Conservation (phyloP, 257 asterid species). For the Rubia yunnanensis region DNA sequence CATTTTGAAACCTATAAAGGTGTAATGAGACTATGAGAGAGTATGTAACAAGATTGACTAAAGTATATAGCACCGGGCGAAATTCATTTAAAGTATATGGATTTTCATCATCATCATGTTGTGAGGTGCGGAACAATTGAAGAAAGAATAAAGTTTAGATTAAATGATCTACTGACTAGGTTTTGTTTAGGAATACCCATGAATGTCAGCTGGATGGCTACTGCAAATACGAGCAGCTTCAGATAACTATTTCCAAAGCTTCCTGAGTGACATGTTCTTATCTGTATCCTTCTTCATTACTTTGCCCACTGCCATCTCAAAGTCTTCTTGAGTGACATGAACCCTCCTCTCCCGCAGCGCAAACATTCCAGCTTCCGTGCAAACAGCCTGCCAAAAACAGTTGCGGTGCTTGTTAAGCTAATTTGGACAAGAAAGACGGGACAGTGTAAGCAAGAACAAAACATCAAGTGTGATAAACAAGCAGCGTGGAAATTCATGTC, state of each 20-base stretch:
- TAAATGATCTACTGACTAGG: background rate
- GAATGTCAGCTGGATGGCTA: too few species aligned
- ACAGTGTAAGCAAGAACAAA: background rate
- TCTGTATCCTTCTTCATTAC: conserved; percentile 97
- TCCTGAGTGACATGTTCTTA: conserved; percentile 20
- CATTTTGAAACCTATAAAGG: too few species aligned
- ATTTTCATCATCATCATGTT: too few species aligned
- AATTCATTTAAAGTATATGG: too few species aligned
- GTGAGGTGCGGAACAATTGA: background rate
- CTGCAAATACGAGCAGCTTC: too few species aligned
- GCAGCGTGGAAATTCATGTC: too few species aligned
- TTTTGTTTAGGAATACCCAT: background rate
- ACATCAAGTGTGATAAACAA: too few species aligned
- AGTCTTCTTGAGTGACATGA: conserved; percentile 92
- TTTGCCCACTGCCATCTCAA: conserved; percentile 95
- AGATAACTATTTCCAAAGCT: conserved; percentile 9
- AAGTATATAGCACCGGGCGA: too few species aligned
- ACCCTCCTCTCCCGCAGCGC: conserved; percentile 93
- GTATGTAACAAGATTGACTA: too few species aligned
- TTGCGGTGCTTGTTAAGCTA: too few species aligned
- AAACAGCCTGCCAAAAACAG: conserved; percentile 57
- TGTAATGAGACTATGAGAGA: too few species aligned
- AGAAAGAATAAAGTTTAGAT: background rate
- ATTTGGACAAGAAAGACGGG: too few species aligned
- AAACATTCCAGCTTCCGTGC: conserved; percentile 96